Percentiles rank a stretch among this genome's conserved stretches.
phyloP scores from a whole-genome alignment of 1,284 basidiomycete genomes.

The Inonotus hispidus region DNA sequence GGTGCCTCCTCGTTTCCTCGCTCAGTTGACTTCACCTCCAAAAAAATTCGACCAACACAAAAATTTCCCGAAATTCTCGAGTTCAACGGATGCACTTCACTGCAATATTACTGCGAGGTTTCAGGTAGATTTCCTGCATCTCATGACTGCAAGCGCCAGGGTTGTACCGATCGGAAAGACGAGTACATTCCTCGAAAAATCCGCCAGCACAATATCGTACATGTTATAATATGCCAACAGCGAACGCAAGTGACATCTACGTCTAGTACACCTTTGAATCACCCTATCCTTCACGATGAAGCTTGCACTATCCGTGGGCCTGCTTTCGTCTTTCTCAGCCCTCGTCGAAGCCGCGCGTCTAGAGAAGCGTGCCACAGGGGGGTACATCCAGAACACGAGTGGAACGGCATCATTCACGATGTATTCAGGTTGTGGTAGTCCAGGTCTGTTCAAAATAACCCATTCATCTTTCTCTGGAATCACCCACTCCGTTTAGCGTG shows the following conservation, averaged over 20 bases:
- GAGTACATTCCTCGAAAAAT: neutral
- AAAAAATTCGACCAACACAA: neutral
- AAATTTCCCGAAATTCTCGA: neutral
- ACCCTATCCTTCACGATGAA: neutral
- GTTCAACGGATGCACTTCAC: neutral
- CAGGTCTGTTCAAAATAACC: constrained; percentile 32
- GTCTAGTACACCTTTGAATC: neutral
- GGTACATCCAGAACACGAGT: constrained; percentile 46
- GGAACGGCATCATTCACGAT: constrained; percentile 50
- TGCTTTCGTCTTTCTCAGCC: neutral
- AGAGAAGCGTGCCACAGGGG: constrained; percentile 34
- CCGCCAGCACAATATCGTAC: neutral
- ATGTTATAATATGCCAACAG: too few relatives aligned
- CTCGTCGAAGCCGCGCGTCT: neutral
- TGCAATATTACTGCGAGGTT: neutral
- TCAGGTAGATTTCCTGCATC: neutral
- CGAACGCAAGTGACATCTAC: neutral
- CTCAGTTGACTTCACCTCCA: neutral
- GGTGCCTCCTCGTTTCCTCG: too few relatives aligned
- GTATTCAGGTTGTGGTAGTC: constrained; percentile 44
- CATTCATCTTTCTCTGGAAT: neutral
- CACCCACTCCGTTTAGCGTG: constrained; percentile 36
- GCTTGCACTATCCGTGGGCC: neutral
- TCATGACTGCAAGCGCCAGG: neutral
- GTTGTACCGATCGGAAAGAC: neutral